Conservation (phyloP, 768 basidiomycete genomes). For the Jaapia argillacea region DNA sequence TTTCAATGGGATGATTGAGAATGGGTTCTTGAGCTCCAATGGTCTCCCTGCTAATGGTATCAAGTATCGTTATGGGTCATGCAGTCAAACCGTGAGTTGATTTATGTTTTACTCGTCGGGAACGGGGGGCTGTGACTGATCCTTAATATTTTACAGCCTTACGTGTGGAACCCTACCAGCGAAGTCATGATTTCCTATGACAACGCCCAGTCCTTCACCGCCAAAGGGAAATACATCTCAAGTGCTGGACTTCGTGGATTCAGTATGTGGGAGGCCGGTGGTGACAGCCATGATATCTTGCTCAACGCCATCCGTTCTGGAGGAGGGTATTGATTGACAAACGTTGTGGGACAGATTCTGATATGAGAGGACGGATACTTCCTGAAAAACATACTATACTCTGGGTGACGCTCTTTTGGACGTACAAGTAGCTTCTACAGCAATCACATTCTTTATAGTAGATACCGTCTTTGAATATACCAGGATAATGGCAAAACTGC, state of each 20-base stretch:
- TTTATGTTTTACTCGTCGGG: not conserved
- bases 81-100: constrained; percentile 61
- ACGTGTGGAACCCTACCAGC: constrained; percentile 45
- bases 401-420: too few species aligned
- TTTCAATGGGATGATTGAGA: constrained; percentile 52
- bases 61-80: constrained; percentile 45
- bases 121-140: not conserved
- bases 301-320: constrained; percentile 41
- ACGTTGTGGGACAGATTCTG: too few species aligned
- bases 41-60: constrained; percentile 40
- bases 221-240: constrained; percentile 54
- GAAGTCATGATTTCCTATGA: constrained; percentile 61
- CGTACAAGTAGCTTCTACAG: too few species aligned
- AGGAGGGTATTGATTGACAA: constrained; percentile 1
- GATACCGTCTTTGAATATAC: too few species aligned
- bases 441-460: too few species aligned
- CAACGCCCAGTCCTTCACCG: constrained; percentile 43
- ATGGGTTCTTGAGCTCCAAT: constrained; percentile 40
- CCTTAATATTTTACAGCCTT: constrained; percentile 36
- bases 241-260: constrained; percentile 49
- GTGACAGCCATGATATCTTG: constrained; percentile 51
- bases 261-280: constrained; percentile 63
- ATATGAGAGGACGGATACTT: too few species aligned
- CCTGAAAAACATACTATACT: too few species aligned
- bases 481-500: too few species aligned